These are phyloP conservation scores for Vigna radiata DNA, from an alignment of 306 rosid species.

Conservation along the genomic window DNA sequence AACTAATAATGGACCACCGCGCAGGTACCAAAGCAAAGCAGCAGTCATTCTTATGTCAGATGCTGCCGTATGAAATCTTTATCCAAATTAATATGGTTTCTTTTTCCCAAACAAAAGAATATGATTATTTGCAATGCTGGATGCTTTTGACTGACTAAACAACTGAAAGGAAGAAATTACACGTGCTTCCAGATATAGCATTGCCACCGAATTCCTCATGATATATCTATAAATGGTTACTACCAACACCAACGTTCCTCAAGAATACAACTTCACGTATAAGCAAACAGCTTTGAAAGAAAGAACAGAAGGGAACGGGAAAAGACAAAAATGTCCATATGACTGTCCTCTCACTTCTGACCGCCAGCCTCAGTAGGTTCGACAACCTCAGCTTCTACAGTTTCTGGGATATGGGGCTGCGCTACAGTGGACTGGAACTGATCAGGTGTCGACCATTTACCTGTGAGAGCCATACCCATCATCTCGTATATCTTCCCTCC, in stretches of 20 bases:
- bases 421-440: conserved; percentile 50
- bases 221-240: neutral
- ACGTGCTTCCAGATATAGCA: neutral
- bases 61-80: neutral
- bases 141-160: neutral
- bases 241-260: conserved; percentile 6
- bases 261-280: neutral
- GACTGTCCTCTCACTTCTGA: conserved; percentile 63
- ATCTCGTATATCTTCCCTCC: conserved; percentile 95
- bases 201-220: neutral
- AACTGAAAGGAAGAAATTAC: neutral
- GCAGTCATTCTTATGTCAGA: neutral
- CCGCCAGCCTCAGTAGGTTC: conserved; percentile 67
- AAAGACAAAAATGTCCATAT: conserved; percentile 20
- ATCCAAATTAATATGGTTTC: neutral
- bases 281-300: neutral
- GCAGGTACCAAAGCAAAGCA: neutral
- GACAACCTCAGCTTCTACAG: conserved; percentile 66
- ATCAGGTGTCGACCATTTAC: conserved; percentile 67
- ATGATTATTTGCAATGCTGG: neutral
- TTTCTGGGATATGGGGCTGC: conserved; percentile 44
- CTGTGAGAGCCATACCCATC: conserved; percentile 86
- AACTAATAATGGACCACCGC: neutral
- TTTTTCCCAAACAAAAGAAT: neutral
- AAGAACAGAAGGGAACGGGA: neutral